Percentiles rank a stretch among this genome's conserved stretches.
Conservation (phyloP, 192 early-diverging fungal genomes). For the Coemansia guatemalensis region DNA sequence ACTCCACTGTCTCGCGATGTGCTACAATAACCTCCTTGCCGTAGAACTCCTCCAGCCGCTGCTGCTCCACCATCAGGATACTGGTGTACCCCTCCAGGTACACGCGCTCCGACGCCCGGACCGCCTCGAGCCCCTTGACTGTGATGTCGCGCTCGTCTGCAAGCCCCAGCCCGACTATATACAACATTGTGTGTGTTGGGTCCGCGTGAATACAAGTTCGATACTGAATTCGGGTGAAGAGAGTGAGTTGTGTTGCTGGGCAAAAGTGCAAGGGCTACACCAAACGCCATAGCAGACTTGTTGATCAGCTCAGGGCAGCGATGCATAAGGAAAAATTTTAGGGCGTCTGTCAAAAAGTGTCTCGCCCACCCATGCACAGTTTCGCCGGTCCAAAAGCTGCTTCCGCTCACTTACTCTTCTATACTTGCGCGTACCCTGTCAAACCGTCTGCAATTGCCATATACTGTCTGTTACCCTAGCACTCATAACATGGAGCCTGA, state of each 20-base stretch:
- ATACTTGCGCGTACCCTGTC: neutral
- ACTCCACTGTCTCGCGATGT: conserved; percentile 97
- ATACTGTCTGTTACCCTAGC: neutral
- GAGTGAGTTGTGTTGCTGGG: neutral
- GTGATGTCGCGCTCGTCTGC: conserved; percentile 97
- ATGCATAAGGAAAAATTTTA: neutral
- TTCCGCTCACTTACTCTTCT: neutral
- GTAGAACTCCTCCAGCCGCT: conserved; percentile 77
- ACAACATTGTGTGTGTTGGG: conserved; percentile 59
- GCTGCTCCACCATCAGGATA: conserved; percentile 83
- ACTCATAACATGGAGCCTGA: neutral
- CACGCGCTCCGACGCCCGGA: conserved; percentile 80
- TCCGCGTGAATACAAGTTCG: neutral
- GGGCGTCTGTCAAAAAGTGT: neutral
- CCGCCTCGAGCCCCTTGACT: conserved; percentile 93
- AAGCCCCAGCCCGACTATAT: conserved; percentile 90
- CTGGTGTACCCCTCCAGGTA: conserved; percentile 97
- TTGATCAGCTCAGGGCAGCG: neutral
- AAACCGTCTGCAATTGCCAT: neutral
- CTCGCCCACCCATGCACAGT: neutral
- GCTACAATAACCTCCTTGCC: conserved; percentile 83
- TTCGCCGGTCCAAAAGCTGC: neutral
- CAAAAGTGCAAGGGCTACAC: neutral
- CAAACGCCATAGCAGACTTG: neutral
- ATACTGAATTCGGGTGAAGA: neutral